These are phyloP conservation scores for Kwoniella dendrophila DNA, from an alignment of 768 basidiomycete species.

Conservation along the genomic window DNA sequence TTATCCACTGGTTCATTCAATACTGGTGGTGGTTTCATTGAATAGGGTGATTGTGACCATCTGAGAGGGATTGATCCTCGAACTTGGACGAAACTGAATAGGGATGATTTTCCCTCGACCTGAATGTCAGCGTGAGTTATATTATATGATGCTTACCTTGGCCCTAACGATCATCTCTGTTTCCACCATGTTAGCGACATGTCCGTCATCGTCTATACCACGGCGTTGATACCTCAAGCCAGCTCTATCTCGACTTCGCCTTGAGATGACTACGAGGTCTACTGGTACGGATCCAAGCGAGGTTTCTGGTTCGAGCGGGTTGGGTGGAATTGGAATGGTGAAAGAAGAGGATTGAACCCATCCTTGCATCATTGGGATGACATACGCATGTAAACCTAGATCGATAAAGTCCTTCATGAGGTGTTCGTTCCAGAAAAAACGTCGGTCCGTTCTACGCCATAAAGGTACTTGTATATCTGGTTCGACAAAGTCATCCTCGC, in stretches of 20 bases:
- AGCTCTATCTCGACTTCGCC: slow-evolving; percentile 83
- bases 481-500: slow-evolving; percentile 68
- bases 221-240: slow-evolving; percentile 92
- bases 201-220: slow-evolving; percentile 87
- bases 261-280: slow-evolving; percentile 79
- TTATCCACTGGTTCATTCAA: slow-evolving; percentile 76
- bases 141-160: slow-evolving; percentile 61
- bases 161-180: slow-evolving; percentile 86
- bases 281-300: slow-evolving; percentile 58
- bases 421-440: slow-evolving; percentile 97
- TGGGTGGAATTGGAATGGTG: slow-evolving; percentile 58
- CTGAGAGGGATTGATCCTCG: slow-evolving; percentile 92
- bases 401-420: slow-evolving; percentile 82
- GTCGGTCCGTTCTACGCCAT: slow-evolving; percentile 84
- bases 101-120: slow-evolving; percentile 73
- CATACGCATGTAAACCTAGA: slow-evolving; percentile 81
- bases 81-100: slow-evolving; percentile 86
- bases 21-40: slow-evolving; percentile 82
- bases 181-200: slow-evolving; percentile 70
- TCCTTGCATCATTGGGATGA: slow-evolving; percentile 91
- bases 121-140: slow-evolving; percentile 50
- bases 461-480: slow-evolving; percentile 77
- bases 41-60: slow-evolving; percentile 87
- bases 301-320: slow-evolving; percentile 30
- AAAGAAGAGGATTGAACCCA: slow-evolving; percentile 79